Evolutionary conservation across 116 monocot genomes (phyloP).

Genomic region (Zostera marina): DNA sequence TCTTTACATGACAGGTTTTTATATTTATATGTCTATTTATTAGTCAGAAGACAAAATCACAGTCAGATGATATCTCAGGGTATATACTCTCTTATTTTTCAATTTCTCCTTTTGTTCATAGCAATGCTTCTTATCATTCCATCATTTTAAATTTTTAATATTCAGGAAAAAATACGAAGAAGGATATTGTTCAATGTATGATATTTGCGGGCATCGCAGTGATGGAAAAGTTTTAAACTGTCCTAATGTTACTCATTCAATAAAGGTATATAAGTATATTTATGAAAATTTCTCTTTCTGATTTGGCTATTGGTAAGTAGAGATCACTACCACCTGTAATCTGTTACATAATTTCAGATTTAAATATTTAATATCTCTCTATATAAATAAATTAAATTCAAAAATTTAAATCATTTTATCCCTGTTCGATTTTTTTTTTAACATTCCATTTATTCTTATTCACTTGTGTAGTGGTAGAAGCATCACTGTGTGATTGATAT

Average conservation of each 20-base stretch:
- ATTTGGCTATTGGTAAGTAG: not conserved
- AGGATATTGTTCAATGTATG: constrained; percentile 91
- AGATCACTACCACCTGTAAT: not conserved
- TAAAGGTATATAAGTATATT: constrained; percentile 60
- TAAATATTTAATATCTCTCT: not conserved
- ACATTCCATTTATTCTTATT: no score
- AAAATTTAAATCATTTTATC: not conserved
- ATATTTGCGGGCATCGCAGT: constrained; percentile 56
- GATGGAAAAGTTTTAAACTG: constrained; percentile 87
- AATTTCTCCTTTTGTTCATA: not conserved
- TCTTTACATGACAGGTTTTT: not conserved
- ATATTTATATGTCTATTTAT: constrained; percentile 6
- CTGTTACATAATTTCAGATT: not conserved
- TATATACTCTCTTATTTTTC: not conserved
- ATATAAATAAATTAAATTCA: not conserved
- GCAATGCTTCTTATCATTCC: not conserved
- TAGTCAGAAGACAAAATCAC: constrained; percentile 4
- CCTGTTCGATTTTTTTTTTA: no score
- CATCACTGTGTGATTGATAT: no score
- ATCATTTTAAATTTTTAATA: constrained; percentile 2
- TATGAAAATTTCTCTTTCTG: not conserved
- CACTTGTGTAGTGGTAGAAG: no score
- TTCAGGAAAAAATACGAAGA: constrained; percentile 35
- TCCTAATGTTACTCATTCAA: constrained; percentile 24
- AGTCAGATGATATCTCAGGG: constrained; percentile 5